Evolutionary conservation across 306 rosid species (phyloP), one percentile per base, ranked within the genome.

Genomic region (Malus fusca): DNA sequence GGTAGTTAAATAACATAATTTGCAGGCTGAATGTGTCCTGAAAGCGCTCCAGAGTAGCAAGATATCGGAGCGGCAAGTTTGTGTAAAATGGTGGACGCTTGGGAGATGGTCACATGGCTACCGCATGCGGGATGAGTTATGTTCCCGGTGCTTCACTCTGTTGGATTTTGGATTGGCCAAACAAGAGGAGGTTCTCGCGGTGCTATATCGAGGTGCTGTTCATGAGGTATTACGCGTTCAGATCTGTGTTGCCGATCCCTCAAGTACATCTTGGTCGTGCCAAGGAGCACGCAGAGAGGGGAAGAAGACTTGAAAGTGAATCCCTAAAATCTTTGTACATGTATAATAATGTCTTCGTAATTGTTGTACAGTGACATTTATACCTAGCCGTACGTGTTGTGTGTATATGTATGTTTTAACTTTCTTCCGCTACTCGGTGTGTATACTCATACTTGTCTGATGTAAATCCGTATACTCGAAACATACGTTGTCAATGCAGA

Each of bases 51-150:
- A 60, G 43, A 44, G 75, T 28, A 26, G 69, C 68, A 81, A 85
- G 78, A 87, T 91, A 44, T 79, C 89, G 3, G 90, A 83, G 22
- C 79, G 91, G 72, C 83, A 70, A 67, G 90, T 87, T 23, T 83
- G 88, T 15, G 72, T 94, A 28, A 91, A 82, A 77, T 94, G 98
- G 98, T 94, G 93, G 93, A 94, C 89, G 84, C 82, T 90, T n/a
- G 98, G 98, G n/a, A 88, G 96, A 84, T 88, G 89, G 97, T 81
- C 85, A 72, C 74, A 84, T 67, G 97, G 98, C 59, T 87, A 82
- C 82, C 93, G 95, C 3, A 88, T 88, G 94, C 78, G 87, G 74
- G 95, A 94, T 35, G 97, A 94, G 46, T 71, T 81, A 5, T 84
- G 77, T 71, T 83, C 84, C 63, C 86, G 87, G 25, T 74, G 81